Evolutionary conservation across 106 monocot species (phyloP), one percentile per base, ranked within the genome.

Genomic region (Vanilla planifolia): DNA sequence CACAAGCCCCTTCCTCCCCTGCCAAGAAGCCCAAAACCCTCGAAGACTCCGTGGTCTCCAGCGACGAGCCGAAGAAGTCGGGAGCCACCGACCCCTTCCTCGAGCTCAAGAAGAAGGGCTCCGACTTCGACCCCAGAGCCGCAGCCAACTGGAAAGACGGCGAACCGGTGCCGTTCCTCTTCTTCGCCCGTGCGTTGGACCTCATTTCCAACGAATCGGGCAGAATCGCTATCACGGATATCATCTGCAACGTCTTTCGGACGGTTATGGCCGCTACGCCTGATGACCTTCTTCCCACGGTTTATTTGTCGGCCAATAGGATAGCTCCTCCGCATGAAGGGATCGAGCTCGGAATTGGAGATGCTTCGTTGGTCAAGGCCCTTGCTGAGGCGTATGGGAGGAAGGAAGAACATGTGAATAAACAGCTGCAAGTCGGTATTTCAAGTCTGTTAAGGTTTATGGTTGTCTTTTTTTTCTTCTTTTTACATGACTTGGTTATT

Each of bases 321-420:
- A 84, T 96, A 16, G 84, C 83, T 24, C 71, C 96, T 8, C 87
- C 86, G 6, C 96, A 96, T 45, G 91, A 91, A 63, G 96, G 96
- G 0, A 59, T 84, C 25, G 96, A 96, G 80, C 86, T 96, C 6
- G 96, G 96, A 41, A 96, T 96, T n/a, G 90, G 96, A 51, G 96
- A 96, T 24, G 86, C 90, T 2, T 43, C 84, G 19, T 59, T 91
- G 2, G 63, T 90, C 34, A 90, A 56, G 68, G 91, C 87, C 3
- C 71, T 96, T 26, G 76, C 84, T 0, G 86, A 91, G 66, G 96
- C 96, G 11, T 96, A 96, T 69, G 96, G 96, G 0, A 72, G 90
- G 56, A 87, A 75, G 67, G 91, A 96, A 66, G 96, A 87, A 37
- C 84, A 96, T 25, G 87, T 91, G 40, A 96, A 82, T 79, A 84